phyloP scores from a whole-genome alignment of 768 basidiomycete genomes.

The Calvatia gigantea region DNA sequence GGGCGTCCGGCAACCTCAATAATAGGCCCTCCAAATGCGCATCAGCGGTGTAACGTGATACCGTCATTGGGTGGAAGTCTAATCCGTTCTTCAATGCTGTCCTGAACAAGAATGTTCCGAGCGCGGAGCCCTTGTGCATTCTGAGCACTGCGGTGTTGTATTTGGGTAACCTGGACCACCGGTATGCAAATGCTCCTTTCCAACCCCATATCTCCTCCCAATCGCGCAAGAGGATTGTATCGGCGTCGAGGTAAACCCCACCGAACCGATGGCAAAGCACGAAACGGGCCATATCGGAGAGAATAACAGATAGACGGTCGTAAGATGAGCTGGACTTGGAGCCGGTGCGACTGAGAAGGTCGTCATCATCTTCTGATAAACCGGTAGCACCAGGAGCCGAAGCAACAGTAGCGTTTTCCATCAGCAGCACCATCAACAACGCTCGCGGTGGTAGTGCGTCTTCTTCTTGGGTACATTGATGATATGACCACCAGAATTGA shows the following conservation, averaged over 20 bases:
- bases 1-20: constrained; percentile 81
- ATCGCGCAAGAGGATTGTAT: constrained; percentile 87
- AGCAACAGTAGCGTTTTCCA: constrained; percentile 50
- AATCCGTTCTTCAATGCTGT: constrained; percentile 88
- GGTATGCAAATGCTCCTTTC: constrained; percentile 91
- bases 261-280: constrained; percentile 91
- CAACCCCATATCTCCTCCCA: constrained; percentile 98
- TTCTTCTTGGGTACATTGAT: constrained; percentile 52
- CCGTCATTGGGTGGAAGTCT: constrained; percentile 95
- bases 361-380: constrained; percentile 39
- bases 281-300: constrained; percentile 97
- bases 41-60: constrained; percentile 81
- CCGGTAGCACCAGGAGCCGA: constrained; percentile 23
- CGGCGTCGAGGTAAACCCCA: constrained; percentile 92
- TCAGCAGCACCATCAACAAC: constrained; percentile 25
- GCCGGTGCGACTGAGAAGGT: constrained; percentile 71
- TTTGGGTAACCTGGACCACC: constrained; percentile 88
- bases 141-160: constrained; percentile 93
- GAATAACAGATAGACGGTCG: constrained; percentile 86
- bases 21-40: constrained; percentile 75
- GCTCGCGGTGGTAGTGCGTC: constrained; percentile 19
- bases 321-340: constrained; percentile 86
- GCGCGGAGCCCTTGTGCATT: constrained; percentile 83
- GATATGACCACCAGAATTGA: constrained; percentile 84
- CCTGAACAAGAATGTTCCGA: constrained; percentile 88